Evolutionary conservation across 2,329 filamentous ascomycete genomes (phyloP), one percentile per base, ranked within the genome.

Genomic region (Sporothrix luriei): DNA sequence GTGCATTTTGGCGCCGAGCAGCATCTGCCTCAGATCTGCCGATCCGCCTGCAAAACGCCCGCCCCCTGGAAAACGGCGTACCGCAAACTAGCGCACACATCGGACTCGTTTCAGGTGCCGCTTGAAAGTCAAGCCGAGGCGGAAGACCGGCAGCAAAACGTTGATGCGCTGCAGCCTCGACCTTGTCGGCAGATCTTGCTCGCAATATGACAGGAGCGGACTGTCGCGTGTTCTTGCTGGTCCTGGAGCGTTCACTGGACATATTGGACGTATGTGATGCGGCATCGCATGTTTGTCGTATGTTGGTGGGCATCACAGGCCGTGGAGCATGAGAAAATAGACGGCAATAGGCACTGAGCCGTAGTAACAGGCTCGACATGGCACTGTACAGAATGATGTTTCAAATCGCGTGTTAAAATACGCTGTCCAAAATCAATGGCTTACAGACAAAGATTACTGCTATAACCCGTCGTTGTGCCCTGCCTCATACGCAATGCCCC

Each of bases 21-120:
- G 9, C 43, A 33, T 64, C 24, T 65, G 61, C 61, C 43, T 29
- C 61, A 33, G 43, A 65, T 49, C 61, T 51, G 61, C 51, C 61
- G 61, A 65, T 65, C 61, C 26, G 43, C 16, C n/a, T n/a, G 29
- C 55, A 11, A 59, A 38, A 40, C 55, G 5, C 14, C 55, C 21
- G 29, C 5, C 38, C 33, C 33, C 33, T 33, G 33, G 5, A 33
- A 9, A 33, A 33, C 33, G 3, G 33, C 33, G 33, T 33, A 33
- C 33, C 33, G 48, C 16, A 29, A 43, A 24, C 16, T 5, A 51
- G 21, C 21, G n/a, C 46, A 26, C 19, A 48, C 46, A 49, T 13
- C 49, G 43, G 43, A 24, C 38, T 26, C 24, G 61, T 64, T 64
- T 64, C 61, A 64, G 61, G 26, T 52, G 46, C 46, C 33, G 64